phyloP scores from a whole-genome alignment of 306 rosid genomes.

The Inga leiocalycina region DNA sequence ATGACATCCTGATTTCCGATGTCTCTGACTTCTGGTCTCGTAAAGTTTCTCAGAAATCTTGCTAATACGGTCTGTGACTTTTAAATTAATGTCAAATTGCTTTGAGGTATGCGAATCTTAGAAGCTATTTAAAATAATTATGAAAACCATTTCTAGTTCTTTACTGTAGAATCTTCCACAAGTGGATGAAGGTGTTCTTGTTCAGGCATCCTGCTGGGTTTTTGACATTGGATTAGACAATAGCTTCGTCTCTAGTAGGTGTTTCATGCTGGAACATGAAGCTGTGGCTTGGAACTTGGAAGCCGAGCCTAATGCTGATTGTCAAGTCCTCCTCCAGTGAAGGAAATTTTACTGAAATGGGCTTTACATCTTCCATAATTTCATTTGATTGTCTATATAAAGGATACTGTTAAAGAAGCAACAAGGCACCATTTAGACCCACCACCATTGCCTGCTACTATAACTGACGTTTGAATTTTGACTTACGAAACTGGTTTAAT shows the following conservation, averaged over 20 bases:
- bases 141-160: conserved; percentile 2
- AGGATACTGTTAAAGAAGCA: not conserved
- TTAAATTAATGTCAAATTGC: conserved; percentile 4
- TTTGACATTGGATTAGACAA: not conserved
- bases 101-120: not conserved
- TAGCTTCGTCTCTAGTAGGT: not conserved
- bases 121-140: not conserved
- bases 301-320: not conserved
- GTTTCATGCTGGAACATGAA: not conserved
- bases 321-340: not conserved
- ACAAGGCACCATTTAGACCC: not conserved
- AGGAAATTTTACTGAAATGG: conserved; percentile 1
- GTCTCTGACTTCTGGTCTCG: conserved; percentile 12
- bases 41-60: not conserved
- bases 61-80: not conserved
- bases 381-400: not conserved
- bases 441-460: not conserved
- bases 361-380: not conserved
- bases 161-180: not conserved
- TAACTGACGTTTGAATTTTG: not conserved
- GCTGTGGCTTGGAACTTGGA: not conserved
- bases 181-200: conserved; percentile 18
- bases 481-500: conserved; percentile 10
- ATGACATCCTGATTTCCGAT: conserved; percentile 4
- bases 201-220: not conserved